A percentile compares a stretch with the other conserved stretches of the same genome.
Evolutionary conservation across 2,329 filamentous ascomycete genomes (phyloP).

Genomic region (Trichoderma sp.): DNA sequence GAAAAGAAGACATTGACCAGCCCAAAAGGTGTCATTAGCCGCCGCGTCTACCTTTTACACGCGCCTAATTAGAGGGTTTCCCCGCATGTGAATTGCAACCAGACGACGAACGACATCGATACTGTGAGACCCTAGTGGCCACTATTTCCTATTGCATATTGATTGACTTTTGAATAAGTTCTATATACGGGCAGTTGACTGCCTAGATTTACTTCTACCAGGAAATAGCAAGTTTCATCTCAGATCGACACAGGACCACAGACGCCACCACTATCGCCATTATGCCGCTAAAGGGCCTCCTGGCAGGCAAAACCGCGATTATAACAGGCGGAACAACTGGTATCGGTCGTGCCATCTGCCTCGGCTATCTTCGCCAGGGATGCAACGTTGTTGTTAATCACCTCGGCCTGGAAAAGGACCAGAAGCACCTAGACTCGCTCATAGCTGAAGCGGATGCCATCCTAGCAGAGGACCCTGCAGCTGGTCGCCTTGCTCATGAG

Average conservation of each 20-base stretch:
- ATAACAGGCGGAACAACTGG: conserved; percentile 86
- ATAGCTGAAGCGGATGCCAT: conserved; percentile 50
- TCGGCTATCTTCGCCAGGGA: conserved; percentile 75
- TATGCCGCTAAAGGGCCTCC: conserved; percentile 53
- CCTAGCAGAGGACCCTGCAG: conserved; percentile 41
- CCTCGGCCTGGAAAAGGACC: conserved; percentile 57
- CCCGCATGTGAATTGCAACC: not conserved
- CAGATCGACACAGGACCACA: not conserved
- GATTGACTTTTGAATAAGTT: not conserved
- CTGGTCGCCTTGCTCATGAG: conserved; percentile 61
- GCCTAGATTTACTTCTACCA: not conserved
- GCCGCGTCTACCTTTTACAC: not conserved
- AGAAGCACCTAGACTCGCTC: conserved; percentile 51
- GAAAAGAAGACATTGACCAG: not conserved
- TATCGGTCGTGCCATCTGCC: conserved; percentile 80
- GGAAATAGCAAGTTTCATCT: not conserved
- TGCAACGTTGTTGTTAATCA: conserved; percentile 80
- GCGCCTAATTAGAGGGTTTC: not conserved
- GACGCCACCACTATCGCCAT: not conserved
- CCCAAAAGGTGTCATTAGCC: not conserved
- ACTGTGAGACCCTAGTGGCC: not conserved
- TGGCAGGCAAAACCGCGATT: conserved; percentile 73
- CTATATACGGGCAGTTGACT: not conserved
- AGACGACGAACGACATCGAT: not conserved
- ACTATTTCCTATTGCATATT: not conserved